Evolutionary conservation across 2,329 filamentous ascomycete genomes (phyloP).

Genomic region (Hirsutella rhossiliensis): DNA sequence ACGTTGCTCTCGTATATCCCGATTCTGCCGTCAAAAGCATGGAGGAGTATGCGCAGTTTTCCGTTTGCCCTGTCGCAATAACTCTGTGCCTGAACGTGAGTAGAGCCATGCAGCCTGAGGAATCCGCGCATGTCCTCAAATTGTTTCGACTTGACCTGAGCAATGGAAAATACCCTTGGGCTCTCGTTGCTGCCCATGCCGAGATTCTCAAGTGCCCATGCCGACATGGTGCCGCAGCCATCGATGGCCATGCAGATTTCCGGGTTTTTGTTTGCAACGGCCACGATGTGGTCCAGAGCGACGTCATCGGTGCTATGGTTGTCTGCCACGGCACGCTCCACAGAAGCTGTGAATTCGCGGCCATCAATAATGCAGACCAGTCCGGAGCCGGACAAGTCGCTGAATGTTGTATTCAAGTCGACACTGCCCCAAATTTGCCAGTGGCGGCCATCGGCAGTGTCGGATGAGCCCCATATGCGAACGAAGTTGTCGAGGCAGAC

Average conservation of each 20-base stretch:
- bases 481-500: constrained; percentile 71
- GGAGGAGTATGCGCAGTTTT: constrained; percentile 60
- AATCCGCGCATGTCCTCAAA: constrained; percentile 32
- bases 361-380: constrained; percentile 70
- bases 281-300: constrained; percentile 72
- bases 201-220: constrained; percentile 85
- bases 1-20: constrained; percentile 71
- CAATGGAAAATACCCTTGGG: constrained; percentile 71
- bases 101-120: constrained; percentile 10
- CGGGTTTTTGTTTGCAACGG: constrained; percentile 71
- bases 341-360: constrained; percentile 64
- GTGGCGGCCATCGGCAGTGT: constrained; percentile 57
- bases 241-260: constrained; percentile 84
- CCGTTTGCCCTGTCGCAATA: constrained; percentile 58
- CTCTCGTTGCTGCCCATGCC: constrained; percentile 55
- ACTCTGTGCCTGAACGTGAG: constrained; percentile 56
- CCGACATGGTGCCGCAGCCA: constrained; percentile 74
- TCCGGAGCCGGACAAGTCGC: constrained; percentile 19
- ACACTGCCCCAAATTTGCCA: constrained; percentile 73
- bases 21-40: constrained; percentile 77
- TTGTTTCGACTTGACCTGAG: constrained; percentile 54
- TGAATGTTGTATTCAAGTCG: constrained; percentile 61
- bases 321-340: constrained; percentile 60
- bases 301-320: constrained; percentile 51
- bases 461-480: constrained; percentile 71